Base-by-base conservation (phyloP, 2,329 filamentous ascomycete species). In the Tricladium varicosporioides region DNA sequence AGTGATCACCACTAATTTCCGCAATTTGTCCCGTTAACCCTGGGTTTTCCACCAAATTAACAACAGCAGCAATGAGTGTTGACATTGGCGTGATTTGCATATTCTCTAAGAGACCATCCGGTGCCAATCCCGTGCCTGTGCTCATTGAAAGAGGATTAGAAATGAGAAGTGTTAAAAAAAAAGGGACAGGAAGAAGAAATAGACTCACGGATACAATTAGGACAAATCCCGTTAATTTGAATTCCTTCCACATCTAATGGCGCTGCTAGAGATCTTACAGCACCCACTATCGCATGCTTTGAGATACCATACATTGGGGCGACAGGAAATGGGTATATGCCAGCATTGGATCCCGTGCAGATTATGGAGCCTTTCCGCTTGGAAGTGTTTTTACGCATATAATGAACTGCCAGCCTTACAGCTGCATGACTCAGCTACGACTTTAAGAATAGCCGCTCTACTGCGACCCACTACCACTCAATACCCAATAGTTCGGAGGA, bases 301-400 rank as follows among this genome's bases (percentile, higher is more conserved):
- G 75, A 73, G 2, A 75, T 72, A 2, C 76, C 73, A 60, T 82
- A 82, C 5, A 81, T 61, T 0, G 80, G 80, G 1, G 78, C 76
- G 1, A 76, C 73, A 0, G 78, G 75, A 54, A 82, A 80, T 0
- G 78, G 72, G 59, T 82, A 82, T 1, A 82, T 51, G 0, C 79
- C 80, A 1, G 77, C 78, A 63, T 80, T 81, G 3, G 78, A 81
- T 0, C 79, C 75, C 0, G 80, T 82, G 70, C 78, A 81, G 51
- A 82, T 72, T 44, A 82, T 79, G 5, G 71, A 72, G 44, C 50
- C 13, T 59, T 64, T 56, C 11, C 53, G 27, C 10, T 69, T 57
- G 0, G 68, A 62, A 2, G 55, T 48, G 53, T 79, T 80, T 62
- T 76, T 78, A 18, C 72, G 69, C 68, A 82, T 76, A 58, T 82